Base-by-base conservation (phyloP, 148 eudicot genomes). In the Salicornia ramosissima region DNA sequence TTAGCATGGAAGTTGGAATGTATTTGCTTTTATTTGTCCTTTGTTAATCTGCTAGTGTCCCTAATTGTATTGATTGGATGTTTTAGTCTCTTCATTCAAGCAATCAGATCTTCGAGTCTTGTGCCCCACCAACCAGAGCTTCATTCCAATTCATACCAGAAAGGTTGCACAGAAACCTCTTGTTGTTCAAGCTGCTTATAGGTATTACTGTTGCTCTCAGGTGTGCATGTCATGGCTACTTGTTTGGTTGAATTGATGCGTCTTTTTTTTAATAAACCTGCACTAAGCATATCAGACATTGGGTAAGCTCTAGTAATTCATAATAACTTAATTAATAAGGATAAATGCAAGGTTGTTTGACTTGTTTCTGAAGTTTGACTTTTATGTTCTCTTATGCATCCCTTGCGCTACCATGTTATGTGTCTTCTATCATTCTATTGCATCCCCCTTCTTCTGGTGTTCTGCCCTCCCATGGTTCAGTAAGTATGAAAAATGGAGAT, bases 121-220 rank as follows among this genome's bases (percentile, higher is more conserved):
- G 79, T 69, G 78, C 28, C 78, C 89, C 71, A 75, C 80, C 69
- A 79, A 77, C 59, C 43, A 82, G 78, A 74, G 86, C 61, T 65
- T 86, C 65, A 51, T 77, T 68, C 68, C 80, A 47, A 64, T 62
- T 61, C 82, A 65, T 53, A 46, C 59, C 46, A 74, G 64, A 50
- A 83, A 74, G 79, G 24, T 63, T 64, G 69, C 73, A 31, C 81
- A 67, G 69, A 87, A 80, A 63, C 61, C 78, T 62, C 86, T 85
- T n/a, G 63, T 81, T 56, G 80, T 90, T 53, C 86, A 80, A 70
- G 97, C 97, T 39, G 49, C 84, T 13, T 83, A 87, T 72, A 84
- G 97, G 97, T 92, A 79, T 65, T 64, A 75, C 31, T 50, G 5
- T 30, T 62, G 29, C 36, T 49, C 52, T 68, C 30, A 34, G 31